These are phyloP conservation scores for Tolypocladium guangdongense DNA, from an alignment of 2,329 filamentous ascomycete species.

Conservation along the genomic window DNA sequence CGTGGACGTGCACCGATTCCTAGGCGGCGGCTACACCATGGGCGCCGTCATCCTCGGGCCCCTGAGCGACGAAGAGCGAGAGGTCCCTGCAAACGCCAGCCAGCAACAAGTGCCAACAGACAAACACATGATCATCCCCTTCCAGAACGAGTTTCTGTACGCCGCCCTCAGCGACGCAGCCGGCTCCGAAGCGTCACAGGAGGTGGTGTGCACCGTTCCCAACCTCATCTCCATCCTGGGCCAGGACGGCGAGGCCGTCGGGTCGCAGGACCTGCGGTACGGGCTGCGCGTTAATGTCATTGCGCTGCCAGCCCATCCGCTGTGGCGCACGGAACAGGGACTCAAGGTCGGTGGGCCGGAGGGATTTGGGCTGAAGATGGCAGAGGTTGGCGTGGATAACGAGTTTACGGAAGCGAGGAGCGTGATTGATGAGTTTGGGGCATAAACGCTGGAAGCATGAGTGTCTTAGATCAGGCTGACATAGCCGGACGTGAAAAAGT, in stretches of 20 bases:
- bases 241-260: conserved; percentile 36
- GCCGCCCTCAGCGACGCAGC: conserved; percentile 21
- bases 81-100: conserved; percentile 8
- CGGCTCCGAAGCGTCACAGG: conserved; percentile 15
- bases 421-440: conserved; percentile 6
- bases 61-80: conserved; percentile 17
- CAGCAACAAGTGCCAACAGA: conserved; percentile 8
- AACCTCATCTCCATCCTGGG: conserved; percentile 25
- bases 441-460: neutral
- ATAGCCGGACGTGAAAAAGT: too few relatives aligned
- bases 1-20: conserved; percentile 25
- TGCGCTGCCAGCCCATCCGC: conserved; percentile 34
- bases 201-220: conserved; percentile 24
- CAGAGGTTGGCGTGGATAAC: conserved; percentile 1
- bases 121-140: conserved; percentile 26
- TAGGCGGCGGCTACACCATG: conserved; percentile 29
- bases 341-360: conserved; percentile 22
- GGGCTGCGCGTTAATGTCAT: conserved; percentile 39
- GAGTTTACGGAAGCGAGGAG: conserved; percentile 1
- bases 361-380: conserved; percentile 16
- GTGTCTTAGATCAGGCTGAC: too few relatives aligned
- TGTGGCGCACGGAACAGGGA: conserved; percentile 32
- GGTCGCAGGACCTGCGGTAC: conserved; percentile 38
- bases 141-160: conserved; percentile 31
- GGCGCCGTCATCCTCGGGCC: conserved; percentile 25